Percentiles rank a stretch among this genome's conserved stretches.
These are phyloP conservation scores for Aspergillus novoparasiticus DNA, from an alignment of 2,329 filamentous ascomycete genomes.

Conservation along the genomic window DNA sequence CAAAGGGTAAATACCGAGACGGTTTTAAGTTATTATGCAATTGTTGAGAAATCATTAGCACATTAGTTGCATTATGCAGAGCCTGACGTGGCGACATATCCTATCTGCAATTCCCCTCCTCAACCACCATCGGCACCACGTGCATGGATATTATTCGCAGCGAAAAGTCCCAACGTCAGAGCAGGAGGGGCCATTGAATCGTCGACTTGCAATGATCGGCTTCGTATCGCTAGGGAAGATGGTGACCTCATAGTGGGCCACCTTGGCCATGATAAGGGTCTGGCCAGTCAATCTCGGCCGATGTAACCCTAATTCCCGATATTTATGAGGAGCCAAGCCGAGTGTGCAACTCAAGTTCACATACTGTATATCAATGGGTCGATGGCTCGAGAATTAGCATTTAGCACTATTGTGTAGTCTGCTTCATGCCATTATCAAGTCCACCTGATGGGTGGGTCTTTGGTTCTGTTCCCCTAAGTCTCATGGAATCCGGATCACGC, in stretches of 20 bases:
- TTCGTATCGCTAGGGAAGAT: not conserved
- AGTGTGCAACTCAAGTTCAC: not conserved
- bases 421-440: not conserved
- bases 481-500: not conserved
- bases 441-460: not conserved
- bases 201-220: not conserved
- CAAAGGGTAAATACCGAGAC: not conserved
- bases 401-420: not conserved
- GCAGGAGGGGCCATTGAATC: not conserved
- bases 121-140: not conserved
- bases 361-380: not conserved
- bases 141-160: not conserved
- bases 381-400: not conserved
- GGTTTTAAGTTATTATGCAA: not conserved
- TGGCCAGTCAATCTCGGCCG: not conserved
- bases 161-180: not conserved
- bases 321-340: not conserved
- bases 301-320: not conserved
- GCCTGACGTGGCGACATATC: not conserved
- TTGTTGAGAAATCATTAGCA: not conserved
- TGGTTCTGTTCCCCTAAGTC: not conserved
- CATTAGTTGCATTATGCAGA: not conserved
- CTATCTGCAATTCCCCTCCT: not conserved
- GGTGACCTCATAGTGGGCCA: not conserved
- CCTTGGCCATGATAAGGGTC: not conserved